Percentiles rank a stretch among this genome's conserved stretches.
Conservation (phyloP, 2,329 filamentous ascomycete species). For the Nigrospora oryzae region DNA sequence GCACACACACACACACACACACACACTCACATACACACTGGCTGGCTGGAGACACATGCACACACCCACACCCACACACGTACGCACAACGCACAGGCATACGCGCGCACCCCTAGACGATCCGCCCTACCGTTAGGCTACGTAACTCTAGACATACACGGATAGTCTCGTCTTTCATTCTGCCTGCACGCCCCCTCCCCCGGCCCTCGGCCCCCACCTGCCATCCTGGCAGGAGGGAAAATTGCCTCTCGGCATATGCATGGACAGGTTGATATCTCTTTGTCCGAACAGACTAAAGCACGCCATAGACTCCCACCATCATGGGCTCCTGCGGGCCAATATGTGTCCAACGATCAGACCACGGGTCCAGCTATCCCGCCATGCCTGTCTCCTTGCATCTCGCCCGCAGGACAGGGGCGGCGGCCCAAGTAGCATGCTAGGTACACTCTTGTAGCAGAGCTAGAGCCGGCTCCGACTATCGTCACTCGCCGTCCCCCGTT, state of each 20-base stretch:
- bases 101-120: too few species aligned
- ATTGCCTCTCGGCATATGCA: constrained; percentile 32
- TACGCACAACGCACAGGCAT: too few species aligned
- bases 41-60: too few species aligned
- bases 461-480: constrained; percentile 3
- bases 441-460: constrained; percentile 4
- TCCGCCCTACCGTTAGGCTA: too few species aligned
- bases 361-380: constrained; percentile 2
- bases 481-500: constrained; percentile 1
- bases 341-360: constrained; percentile 3
- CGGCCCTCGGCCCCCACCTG: constrained; percentile 12
- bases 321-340: neutral
- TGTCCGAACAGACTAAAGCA: constrained; percentile 6
- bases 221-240: constrained; percentile 15
- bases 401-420: neutral
- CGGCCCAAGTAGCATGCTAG: constrained; percentile 1
- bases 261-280: constrained; percentile 11
- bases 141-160: too few species aligned
- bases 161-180: neutral
- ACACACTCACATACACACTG: too few species aligned
- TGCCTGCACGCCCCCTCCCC: constrained; percentile 12
- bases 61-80: neutral
- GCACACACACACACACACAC: too few species aligned
- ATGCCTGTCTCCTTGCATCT: constrained; percentile 3
- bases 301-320: neutral